Conservation (phyloP, 768 basidiomycete species). For the Hypsizygus marmoreus region DNA sequence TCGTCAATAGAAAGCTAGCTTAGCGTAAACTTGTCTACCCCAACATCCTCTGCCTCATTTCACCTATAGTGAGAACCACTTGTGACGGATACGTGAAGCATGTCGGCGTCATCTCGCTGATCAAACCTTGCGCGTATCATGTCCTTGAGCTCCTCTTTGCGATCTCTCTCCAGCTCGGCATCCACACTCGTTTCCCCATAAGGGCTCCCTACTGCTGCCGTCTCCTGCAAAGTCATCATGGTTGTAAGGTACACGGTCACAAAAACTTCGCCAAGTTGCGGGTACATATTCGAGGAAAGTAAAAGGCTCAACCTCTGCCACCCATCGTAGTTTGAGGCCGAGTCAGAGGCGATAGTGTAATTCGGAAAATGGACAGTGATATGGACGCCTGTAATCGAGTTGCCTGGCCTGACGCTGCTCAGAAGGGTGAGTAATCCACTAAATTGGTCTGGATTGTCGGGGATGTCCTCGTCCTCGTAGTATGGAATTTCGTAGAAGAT, state of each 20-base stretch:
- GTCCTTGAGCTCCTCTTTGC: too few species aligned
- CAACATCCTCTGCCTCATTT: too few species aligned
- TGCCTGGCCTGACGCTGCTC: slow-evolving; percentile 2
- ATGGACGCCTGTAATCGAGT: slow-evolving; percentile 1
- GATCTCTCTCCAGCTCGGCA: too few species aligned
- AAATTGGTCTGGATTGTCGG: slow-evolving; percentile 7
- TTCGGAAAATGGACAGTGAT: slow-evolving; percentile 6
- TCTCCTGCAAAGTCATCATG: background rate
- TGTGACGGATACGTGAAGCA: too few species aligned
- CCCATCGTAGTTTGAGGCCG: slow-evolving; percentile 2
- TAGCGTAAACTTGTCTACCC: too few species aligned
- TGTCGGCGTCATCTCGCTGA: too few species aligned
- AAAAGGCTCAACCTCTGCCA: slow-evolving; percentile 1
- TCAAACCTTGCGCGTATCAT: too few species aligned
- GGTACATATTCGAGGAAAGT: slow-evolving; percentile 1
- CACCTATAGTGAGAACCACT: too few species aligned
- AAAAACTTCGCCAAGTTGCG: background rate
- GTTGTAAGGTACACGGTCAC: slow-evolving; percentile 5
- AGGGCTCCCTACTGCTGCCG: too few species aligned
- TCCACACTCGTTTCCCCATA: too few species aligned
- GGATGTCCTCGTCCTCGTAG: slow-evolving; percentile 8
- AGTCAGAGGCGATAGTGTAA: background rate
- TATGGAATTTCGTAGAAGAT: slow-evolving; percentile 11
- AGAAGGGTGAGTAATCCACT: slow-evolving; percentile 9
- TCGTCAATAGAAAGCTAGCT: too few species aligned